Percentiles rank a stretch among this genome's conserved stretches.
These are phyloP conservation scores for Septoria linicola DNA, from an alignment of 2,329 filamentous ascomycete genomes.

Conservation along the genomic window DNA sequence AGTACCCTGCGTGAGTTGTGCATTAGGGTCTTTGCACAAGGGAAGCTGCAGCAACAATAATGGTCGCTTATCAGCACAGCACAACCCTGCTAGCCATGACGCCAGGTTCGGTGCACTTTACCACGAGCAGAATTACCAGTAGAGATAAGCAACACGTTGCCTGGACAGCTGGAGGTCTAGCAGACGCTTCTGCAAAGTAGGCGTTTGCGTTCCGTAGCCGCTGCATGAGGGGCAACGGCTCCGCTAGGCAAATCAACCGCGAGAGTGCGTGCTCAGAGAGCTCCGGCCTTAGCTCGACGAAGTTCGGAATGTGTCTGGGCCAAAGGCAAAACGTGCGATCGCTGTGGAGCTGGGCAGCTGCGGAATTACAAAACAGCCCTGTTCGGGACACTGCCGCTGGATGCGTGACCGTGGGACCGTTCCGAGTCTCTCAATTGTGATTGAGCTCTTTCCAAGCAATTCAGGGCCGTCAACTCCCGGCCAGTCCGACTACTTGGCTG, in stretches of 20 bases:
- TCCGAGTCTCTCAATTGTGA: slow-evolving; percentile 1
- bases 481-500: too few relatives aligned
- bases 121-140: not conserved
- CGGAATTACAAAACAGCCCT: slow-evolving; percentile 7
- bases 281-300: slow-evolving; percentile 21
- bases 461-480: too few relatives aligned
- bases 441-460: slow-evolving; percentile 2
- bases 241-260: not conserved
- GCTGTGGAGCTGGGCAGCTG: not conserved
- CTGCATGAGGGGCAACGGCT: slow-evolving; percentile 1
- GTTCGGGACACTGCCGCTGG: not conserved
- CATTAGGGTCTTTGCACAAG: not conserved
- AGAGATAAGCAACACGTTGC: not conserved
- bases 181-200: not conserved
- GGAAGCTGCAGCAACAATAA: not conserved
- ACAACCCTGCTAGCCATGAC: slow-evolving; percentile 1
- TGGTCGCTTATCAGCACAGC: not conserved
- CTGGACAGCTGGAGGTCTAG: not conserved
- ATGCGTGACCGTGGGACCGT: not conserved
- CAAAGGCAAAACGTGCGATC: slow-evolving; percentile 4
- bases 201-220: not conserved
- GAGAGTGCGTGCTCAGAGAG: slow-evolving; percentile 1
- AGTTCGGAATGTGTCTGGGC: not conserved
- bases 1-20: not conserved
- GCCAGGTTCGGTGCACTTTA: slow-evolving; percentile 2